Evolutionary conservation across 2,329 filamentous ascomycete genomes (phyloP).

Genomic region (Fusarium tuaranense): DNA sequence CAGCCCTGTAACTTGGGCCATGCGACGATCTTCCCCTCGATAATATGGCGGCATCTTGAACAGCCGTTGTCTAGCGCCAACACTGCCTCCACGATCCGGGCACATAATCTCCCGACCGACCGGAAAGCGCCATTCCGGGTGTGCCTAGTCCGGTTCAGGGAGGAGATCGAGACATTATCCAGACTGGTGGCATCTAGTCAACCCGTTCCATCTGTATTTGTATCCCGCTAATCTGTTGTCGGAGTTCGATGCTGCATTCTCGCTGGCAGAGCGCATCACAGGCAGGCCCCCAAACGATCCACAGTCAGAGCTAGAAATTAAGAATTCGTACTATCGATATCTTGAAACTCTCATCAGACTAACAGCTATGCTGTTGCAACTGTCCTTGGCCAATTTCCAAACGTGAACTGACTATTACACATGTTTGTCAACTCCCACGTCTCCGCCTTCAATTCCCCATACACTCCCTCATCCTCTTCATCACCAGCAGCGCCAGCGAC

Average conservation of each 20-base stretch:
- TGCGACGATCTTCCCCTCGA: neutral
- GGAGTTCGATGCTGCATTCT: neutral
- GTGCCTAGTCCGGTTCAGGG: neutral
- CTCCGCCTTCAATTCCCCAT: conserved; percentile 64
- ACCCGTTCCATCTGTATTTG: neutral
- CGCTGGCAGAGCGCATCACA: neutral
- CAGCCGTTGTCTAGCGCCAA: neutral
- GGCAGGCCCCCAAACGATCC: neutral
- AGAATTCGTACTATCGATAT: neutral
- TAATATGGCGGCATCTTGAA: neutral
- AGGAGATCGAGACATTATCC: neutral
- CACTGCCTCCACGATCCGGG: neutral
- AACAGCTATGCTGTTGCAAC: conserved; percentile 1
- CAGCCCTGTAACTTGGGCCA: neutral
- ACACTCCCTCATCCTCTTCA: conserved; percentile 56
- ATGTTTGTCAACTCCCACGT: conserved; percentile 76
- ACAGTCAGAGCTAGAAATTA: neutral
- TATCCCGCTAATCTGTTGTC: neutral
- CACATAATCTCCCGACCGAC: neutral
- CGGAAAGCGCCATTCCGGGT: neutral
- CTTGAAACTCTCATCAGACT: neutral
- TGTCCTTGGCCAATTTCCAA: conserved; percentile 51
- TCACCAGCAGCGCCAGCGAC: conserved; percentile 68
- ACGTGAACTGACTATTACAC: conserved; percentile 70
- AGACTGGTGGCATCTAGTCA: neutral